Base-by-base conservation (phyloP, 371 early-diverging fungal species). In the Capillidium heterosporum region DNA sequence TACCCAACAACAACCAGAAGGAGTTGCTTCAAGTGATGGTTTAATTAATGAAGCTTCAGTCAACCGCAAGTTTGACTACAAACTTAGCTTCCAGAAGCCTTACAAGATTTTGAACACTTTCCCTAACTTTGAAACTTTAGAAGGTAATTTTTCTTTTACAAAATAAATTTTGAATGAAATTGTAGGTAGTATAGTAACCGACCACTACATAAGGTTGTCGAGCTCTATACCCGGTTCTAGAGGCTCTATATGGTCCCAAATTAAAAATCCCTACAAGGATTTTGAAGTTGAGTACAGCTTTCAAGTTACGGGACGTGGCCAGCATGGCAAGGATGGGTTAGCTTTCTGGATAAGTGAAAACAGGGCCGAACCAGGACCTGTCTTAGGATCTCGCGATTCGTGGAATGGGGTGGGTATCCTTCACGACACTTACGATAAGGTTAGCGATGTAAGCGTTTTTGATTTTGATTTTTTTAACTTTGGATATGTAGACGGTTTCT, bases 281-380 rank as follows among this genome's bases (percentile, higher is more conserved):
- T 91, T 88, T 87, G 75, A 82, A 60, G 77, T 78, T 0, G 77
- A 80, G 39, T 66, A 87, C 35, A 67, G 75, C 3, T 78, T 87
- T 64, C 68, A 63, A 35, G 74, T 83, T 2, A 65, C 65, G 32
- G 91, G 91, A 0, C 71, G 73, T 13, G 70, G 74, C 32, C 62
- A 70, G 51, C 64, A 76, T 31, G 89, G 91, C 21, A 87, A 87
- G 41, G 75, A 81, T 40, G 91, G 91, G n/a, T 57, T 91, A 15
- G 87, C 87, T 10, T 78, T 91, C 59, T 91, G 91, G 91, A 87
- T 87, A 63, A 77, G 84, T 2, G 70, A 78, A 54, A 79, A 82
- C 24, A 65, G 63, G 0, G 68, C 67, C 28, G 46, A 66, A n/a
- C 61, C 68, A 15, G 90, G 87, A 0, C 81, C 81, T 2, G 67